Percentiles rank a stretch among this genome's conserved stretches.
phyloP scores from a whole-genome alignment of 139 green algal species.

The Diplosphaera chodatii region DNA sequence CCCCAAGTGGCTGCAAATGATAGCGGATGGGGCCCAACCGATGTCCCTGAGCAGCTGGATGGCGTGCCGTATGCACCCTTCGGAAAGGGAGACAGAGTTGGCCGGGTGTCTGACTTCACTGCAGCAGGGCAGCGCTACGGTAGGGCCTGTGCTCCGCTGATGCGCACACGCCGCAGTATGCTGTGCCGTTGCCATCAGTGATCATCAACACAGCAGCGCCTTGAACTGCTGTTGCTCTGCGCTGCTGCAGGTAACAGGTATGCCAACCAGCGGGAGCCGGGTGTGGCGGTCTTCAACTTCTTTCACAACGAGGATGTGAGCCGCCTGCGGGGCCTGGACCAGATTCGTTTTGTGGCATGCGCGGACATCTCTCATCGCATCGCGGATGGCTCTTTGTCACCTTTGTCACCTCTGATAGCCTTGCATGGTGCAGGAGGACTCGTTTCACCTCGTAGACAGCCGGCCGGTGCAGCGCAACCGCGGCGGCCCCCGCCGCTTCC shows the following conservation, averaged over 20 bases:
- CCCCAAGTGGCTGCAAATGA: conserved; percentile 73
- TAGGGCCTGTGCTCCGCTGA: too few species aligned
- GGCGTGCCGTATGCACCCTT: conserved; percentile 94
- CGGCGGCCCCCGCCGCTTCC: conserved; percentile 46
- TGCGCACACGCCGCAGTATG: too few species aligned
- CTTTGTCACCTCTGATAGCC: too few species aligned
- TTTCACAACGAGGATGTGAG: conserved; percentile 86
- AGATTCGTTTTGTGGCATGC: too few species aligned
- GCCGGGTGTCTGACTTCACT: conserved; percentile 56
- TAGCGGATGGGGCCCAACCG: conserved; percentile 81
- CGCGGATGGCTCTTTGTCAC: too few species aligned
- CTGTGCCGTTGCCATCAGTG: too few species aligned
- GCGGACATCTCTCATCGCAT: too few species aligned
- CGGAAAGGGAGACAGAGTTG: conserved; percentile 87
- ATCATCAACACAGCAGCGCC: too few species aligned
- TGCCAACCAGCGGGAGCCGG: conserved; percentile 27
- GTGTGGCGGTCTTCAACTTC: conserved; percentile 89
- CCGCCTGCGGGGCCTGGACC: too few species aligned
- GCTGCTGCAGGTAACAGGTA: conserved; percentile 10
- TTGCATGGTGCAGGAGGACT: conserved; percentile 93
- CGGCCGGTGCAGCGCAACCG: conserved; percentile 44
- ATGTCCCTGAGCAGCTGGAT: conserved; percentile 75
- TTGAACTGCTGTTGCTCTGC: too few species aligned
- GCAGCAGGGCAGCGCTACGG: conserved; percentile 12
- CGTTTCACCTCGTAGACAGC: conserved; percentile 96